Conservation (phyloP, 139 green algal genomes). For the Pseudopediastrum boryanum region DNA sequence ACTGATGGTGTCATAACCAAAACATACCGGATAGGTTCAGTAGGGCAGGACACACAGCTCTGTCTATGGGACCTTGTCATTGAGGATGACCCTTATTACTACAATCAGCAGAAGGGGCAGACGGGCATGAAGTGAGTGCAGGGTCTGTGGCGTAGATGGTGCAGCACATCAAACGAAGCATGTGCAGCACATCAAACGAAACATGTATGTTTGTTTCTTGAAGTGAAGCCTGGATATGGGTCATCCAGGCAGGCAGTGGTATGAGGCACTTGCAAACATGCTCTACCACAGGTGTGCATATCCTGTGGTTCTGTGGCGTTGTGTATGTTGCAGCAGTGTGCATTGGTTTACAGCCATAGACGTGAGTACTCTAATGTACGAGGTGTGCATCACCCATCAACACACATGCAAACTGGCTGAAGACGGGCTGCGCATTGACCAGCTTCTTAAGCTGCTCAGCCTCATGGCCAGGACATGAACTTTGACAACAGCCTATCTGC, state of each 20-base stretch:
- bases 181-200: neutral
- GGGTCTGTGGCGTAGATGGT: neutral
- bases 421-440: neutral
- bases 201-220: neutral
- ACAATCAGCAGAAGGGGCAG: slow-evolving; percentile 14
- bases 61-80: slow-evolving; percentile 86
- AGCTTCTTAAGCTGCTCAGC: neutral
- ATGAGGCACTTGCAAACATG: neutral
- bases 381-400: neutral
- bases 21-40: slow-evolving; percentile 77
- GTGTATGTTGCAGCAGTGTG: slow-evolving; percentile 10
- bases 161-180: neutral
- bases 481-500: neutral
- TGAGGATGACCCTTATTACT: slow-evolving; percentile 37
- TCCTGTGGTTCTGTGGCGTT: neutral
- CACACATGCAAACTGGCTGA: neutral
- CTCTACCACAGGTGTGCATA: neutral
- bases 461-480: neutral
- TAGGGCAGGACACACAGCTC: slow-evolving; percentile 83
- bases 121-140: slow-evolving; percentile 40
- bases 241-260: neutral
- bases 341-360: too few species aligned
- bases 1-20: too few species aligned
- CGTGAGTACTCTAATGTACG: neutral
- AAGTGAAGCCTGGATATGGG: neutral